Conservation (phyloP, 371 early-diverging fungal genomes). For the Mortierella sp. region DNA sequence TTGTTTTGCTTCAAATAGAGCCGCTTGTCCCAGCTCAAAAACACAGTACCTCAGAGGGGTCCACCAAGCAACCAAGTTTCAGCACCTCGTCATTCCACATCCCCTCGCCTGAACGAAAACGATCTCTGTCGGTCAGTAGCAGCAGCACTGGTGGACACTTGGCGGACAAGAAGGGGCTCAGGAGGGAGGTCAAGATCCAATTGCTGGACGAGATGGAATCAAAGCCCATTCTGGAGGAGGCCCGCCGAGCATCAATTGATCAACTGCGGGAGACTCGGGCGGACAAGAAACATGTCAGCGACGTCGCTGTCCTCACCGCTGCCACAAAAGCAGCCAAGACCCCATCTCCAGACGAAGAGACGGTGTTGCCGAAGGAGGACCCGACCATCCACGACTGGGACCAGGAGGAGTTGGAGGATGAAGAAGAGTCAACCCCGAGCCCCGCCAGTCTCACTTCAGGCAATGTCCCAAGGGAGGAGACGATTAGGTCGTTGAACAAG, state of each 20-base stretch:
- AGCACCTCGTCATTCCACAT: not conserved
- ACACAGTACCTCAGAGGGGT: not conserved
- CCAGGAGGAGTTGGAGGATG: slow-evolving; percentile 51
- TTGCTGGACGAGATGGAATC: slow-evolving; percentile 46
- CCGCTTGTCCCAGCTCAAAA: not conserved
- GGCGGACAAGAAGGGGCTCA: slow-evolving; percentile 23
- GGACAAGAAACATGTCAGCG: not conserved
- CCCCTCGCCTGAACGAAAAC: not conserved
- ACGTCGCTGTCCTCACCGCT: not conserved
- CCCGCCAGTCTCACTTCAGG: not conserved
- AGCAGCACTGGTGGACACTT: not conserved
- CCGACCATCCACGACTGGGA: slow-evolving; percentile 52
- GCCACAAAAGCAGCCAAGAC: not conserved
- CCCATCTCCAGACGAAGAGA: not conserved
- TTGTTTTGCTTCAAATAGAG: not conserved
- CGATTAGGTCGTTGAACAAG: not conserved
- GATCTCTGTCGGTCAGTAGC: not conserved
- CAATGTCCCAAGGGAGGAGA: not conserved
- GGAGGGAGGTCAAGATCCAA: slow-evolving; percentile 43
- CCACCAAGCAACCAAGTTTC: not conserved
- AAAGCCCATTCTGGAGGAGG: slow-evolving; percentile 27
- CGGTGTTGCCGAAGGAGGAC: slow-evolving; percentile 39
- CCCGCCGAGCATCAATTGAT: slow-evolving; percentile 11
- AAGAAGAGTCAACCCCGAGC: slow-evolving; percentile 14
- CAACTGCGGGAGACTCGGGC: not conserved